phyloP scores from a whole-genome alignment of 805 yeast genomes.

The Saturnispora saitoi region DNA sequence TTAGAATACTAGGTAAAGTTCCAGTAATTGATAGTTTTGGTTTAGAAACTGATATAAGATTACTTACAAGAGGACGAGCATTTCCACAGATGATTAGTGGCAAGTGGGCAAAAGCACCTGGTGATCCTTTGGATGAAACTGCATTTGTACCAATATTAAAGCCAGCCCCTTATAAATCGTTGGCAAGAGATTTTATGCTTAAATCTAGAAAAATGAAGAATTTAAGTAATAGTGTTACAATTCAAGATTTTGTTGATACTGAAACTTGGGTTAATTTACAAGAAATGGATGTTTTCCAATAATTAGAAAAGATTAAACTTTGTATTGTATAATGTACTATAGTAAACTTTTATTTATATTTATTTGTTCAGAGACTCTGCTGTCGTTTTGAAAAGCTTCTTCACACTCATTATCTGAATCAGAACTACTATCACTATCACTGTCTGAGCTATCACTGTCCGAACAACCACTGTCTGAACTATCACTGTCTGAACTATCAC shows the following conservation, averaged over 20 bases:
- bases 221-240: constrained; percentile 57
- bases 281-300: constrained; percentile 17
- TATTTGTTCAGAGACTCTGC: neutral
- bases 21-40: constrained; percentile 93
- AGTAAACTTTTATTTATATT: neutral
- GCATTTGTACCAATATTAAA: constrained; percentile 58
- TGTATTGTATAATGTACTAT: neutral
- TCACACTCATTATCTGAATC: neutral
- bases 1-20: constrained; percentile 49
- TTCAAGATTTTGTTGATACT: constrained; percentile 59
- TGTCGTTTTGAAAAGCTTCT: neutral
- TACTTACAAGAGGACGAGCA: constrained; percentile 73
- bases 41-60: constrained; percentile 74
- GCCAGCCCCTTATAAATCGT: constrained; percentile 59
- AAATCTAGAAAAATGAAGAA: constrained; percentile 90
- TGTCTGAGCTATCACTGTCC: neutral
- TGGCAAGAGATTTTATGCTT: constrained; percentile 82
- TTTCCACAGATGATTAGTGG: constrained; percentile 57
- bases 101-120: constrained; percentile 77
- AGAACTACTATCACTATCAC: neutral
- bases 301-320: constrained; percentile 1
- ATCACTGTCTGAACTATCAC: neutral
- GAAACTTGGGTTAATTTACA: constrained; percentile 47
- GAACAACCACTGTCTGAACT: neutral
- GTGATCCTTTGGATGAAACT: constrained; percentile 76